phyloP scores from a whole-genome alignment of 306 rosid species.

The Clitoria ternatea region DNA sequence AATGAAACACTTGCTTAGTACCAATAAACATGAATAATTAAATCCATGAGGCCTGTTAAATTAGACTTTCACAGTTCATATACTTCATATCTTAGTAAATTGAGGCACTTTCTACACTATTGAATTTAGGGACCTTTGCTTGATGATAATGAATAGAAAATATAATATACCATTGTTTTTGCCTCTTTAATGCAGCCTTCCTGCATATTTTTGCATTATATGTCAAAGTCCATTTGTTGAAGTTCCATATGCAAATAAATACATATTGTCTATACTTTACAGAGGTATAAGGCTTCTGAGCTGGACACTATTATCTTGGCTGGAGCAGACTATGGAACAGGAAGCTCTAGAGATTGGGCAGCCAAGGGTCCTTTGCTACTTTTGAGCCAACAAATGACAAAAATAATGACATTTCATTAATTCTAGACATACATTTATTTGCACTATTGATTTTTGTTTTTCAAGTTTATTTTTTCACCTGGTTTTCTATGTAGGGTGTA shows the following conservation, averaged over 20 bases:
- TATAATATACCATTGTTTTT: not conserved
- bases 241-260: not conserved
- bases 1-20: too few relatives aligned
- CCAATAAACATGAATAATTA: too few relatives aligned
- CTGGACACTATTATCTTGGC: slow-evolving; percentile 38
- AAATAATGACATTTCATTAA: not conserved
- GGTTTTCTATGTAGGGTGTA: slow-evolving; percentile 26
- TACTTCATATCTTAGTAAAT: too few relatives aligned
- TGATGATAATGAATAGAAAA: not conserved
- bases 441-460: not conserved
- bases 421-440: not conserved
- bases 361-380: slow-evolving; percentile 50
- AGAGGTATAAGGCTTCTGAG: slow-evolving; percentile 39
- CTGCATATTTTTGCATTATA: not conserved
- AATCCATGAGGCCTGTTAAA: not conserved
- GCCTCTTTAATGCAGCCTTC: not conserved
- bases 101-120: not conserved
- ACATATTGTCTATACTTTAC: not conserved
- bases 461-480: not conserved
- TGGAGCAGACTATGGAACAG: slow-evolving; percentile 43
- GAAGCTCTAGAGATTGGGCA: slow-evolving; percentile 46
- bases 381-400: slow-evolving; percentile 20
- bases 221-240: not conserved
- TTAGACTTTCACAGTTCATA: not conserved
- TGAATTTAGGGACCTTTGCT: not conserved